Conservation (phyloP, 352 stramenopile genomes). For the Nothophytophthora sp. region DNA sequence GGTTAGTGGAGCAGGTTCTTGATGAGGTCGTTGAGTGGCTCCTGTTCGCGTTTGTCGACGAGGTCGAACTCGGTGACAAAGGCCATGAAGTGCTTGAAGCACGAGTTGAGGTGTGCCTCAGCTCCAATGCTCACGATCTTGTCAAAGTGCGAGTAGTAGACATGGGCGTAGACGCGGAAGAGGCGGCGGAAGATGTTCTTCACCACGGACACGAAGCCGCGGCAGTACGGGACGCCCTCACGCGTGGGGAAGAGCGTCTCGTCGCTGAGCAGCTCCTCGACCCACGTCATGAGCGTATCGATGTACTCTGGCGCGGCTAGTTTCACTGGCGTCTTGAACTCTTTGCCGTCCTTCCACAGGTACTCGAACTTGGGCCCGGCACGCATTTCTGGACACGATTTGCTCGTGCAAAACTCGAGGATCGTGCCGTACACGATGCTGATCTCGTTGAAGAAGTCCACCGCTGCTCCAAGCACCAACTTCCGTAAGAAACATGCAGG, state of each 20-base stretch:
- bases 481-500: neutral
- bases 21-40: constrained; percentile 95
- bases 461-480: constrained; percentile 40
- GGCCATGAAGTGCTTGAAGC: constrained; percentile 99
- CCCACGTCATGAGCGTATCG: constrained; percentile 92
- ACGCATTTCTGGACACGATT: constrained; percentile 76
- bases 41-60: constrained; percentile 93
- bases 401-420: constrained; percentile 74
- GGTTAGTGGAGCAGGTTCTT: constrained; percentile 80
- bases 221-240: constrained; percentile 70
- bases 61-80: constrained; percentile 96
- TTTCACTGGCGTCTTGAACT: constrained; percentile 74
- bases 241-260: constrained; percentile 71
- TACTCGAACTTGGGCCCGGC: constrained; percentile 89
- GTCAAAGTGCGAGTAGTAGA: constrained; percentile 97
- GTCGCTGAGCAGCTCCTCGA: constrained; percentile 89
- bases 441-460: constrained; percentile 96
- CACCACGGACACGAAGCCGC: constrained; percentile 81
- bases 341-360: constrained; percentile 80
- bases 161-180: constrained; percentile 97
- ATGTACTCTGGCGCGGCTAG: constrained; percentile 90
- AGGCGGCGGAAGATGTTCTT: constrained; percentile 95
- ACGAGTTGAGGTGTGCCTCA: constrained; percentile 97
- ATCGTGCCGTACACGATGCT: constrained; percentile 93
- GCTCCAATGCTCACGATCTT: constrained; percentile 94